Percentiles rank a stretch among this genome's conserved stretches.
phyloP scores from a whole-genome alignment of 208 protist species.

The Pavlovales sp. region DNA sequence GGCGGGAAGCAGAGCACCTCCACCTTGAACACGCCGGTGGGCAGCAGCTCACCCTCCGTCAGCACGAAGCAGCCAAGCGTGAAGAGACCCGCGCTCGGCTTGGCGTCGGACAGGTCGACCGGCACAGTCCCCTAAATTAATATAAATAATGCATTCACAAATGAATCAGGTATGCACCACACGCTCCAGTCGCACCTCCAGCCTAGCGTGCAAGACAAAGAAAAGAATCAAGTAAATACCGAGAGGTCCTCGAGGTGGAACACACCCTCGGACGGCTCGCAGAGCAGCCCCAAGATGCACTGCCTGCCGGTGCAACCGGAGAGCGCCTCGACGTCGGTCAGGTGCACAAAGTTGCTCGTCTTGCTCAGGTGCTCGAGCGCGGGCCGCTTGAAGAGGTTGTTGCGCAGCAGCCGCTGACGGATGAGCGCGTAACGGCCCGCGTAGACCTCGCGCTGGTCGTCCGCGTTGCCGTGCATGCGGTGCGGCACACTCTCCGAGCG shows the following conservation, averaged over 20 bases:
- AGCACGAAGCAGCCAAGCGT: constrained; percentile 25
- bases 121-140: constrained; percentile 14
- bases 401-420: constrained; percentile 16
- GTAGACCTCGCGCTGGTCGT: neutral
- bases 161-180: no score
- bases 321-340: neutral
- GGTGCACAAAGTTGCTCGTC: neutral
- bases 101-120: constrained; percentile 9
- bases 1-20: constrained; percentile 12
- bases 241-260: constrained; percentile 38
- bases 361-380: neutral
- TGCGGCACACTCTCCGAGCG: neutral
- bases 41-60: neutral
- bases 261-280: constrained; percentile 24
- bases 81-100: constrained; percentile 25
- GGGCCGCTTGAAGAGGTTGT: neutral
- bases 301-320: neutral
- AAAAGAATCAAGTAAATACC: no score
- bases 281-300: constrained; percentile 40
- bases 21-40: constrained; percentile 23
- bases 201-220: no score
- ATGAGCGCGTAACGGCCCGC: neutral
- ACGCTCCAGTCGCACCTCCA: no score
- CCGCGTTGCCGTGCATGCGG: neutral
- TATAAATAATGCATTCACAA: no score